phyloP scores from a whole-genome alignment of 2,329 filamentous ascomycete species.

The Didymella sp. region DNA sequence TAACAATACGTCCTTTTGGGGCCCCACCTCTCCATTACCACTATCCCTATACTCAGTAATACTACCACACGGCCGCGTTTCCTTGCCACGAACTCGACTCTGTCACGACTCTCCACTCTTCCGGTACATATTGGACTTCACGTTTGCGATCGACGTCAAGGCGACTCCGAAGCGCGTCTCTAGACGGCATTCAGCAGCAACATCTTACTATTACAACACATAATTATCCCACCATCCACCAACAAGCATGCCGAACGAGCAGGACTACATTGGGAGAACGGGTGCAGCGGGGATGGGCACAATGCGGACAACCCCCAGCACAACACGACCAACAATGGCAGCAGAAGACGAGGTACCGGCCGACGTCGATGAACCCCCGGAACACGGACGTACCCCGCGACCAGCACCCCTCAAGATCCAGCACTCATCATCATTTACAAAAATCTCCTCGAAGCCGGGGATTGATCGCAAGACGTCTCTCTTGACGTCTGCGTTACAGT shows the following conservation, averaged over 20 bases:
- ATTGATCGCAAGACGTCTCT: slow-evolving; percentile 75
- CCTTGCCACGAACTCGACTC: slow-evolving; percentile 10
- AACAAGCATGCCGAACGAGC: slow-evolving; percentile 45
- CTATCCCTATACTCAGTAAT: slow-evolving; percentile 18
- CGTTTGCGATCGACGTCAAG: slow-evolving; percentile 8
- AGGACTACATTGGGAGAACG: slow-evolving; percentile 35
- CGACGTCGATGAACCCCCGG: slow-evolving; percentile 89
- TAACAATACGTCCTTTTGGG: slow-evolving; percentile 48
- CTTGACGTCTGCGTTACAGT: slow-evolving; percentile 81
- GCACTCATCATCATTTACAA: slow-evolving; percentile 56
- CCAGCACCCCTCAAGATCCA: slow-evolving; percentile 47
- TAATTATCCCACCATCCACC: slow-evolving; percentile 3
- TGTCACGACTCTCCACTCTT: slow-evolving; percentile 20
- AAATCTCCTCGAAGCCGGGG: slow-evolving; percentile 54
- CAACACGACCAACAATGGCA: slow-evolving; percentile 32
- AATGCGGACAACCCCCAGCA: slow-evolving; percentile 46
- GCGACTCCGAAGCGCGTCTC: background rate
- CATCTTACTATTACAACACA: slow-evolving; percentile 5
- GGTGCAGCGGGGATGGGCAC: slow-evolving; percentile 15
- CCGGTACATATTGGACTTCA: slow-evolving; percentile 8
- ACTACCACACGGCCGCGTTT: slow-evolving; percentile 9
- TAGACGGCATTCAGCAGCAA: slow-evolving; percentile 1
- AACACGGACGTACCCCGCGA: slow-evolving; percentile 64
- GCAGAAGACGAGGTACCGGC: slow-evolving; percentile 70
- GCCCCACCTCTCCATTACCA: slow-evolving; percentile 37